Base-by-base conservation (phyloP, 208 protist genomes). In the Jaenimonas drosophilae region DNA sequence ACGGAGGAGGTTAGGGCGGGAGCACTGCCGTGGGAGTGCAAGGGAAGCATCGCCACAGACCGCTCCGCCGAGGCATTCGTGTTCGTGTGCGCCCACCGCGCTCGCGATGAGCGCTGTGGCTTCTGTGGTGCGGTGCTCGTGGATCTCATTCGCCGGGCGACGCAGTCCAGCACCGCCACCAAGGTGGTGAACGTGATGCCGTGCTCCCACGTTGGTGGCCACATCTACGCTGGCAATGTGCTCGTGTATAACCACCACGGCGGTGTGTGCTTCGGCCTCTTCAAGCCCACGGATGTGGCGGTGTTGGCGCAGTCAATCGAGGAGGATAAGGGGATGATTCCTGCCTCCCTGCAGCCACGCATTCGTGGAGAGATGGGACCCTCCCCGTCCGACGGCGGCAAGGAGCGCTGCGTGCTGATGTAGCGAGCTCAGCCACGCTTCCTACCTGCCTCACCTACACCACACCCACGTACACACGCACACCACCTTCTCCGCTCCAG, bases 211-310 rank as follows among this genome's bases (percentile, higher is more conserved):
- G 59, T 95, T 28, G 84, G 88, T 38, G 88, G 88, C 0, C 88
- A 95, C 59, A 71, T 87, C 23, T 93, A 92, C 59, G 88, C 88
- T 16, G 88, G 88, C 16, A 95, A 95, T 47, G 88, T 93, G 11
- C 45, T 95, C 20, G 55, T 93, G 19, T 95, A 95, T 72, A 83
- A 64, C 57, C 71, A 68, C 14, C 49, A 69, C 49, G 84, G 82
- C 37, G 76, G 79, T 14, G 77, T 91, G 25, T 84, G 82, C 65
- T 92, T 89, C 62, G 88, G 84, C 21, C 80, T 80, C 38, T 85
- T 95, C 59, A 89, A 59, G 45, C 84, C 84, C 9, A 59, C 64
- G 24, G 72, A 91, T 54, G 70, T 95, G 11, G 57, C 71, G 21
- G 28, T 52, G 7, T 43, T 91, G 40, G 68, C 88, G 19, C 53